Evolutionary conservation across 2,329 filamentous ascomycete genomes (phyloP).

Genomic region (Colletotrichum orbiculare): DNA sequence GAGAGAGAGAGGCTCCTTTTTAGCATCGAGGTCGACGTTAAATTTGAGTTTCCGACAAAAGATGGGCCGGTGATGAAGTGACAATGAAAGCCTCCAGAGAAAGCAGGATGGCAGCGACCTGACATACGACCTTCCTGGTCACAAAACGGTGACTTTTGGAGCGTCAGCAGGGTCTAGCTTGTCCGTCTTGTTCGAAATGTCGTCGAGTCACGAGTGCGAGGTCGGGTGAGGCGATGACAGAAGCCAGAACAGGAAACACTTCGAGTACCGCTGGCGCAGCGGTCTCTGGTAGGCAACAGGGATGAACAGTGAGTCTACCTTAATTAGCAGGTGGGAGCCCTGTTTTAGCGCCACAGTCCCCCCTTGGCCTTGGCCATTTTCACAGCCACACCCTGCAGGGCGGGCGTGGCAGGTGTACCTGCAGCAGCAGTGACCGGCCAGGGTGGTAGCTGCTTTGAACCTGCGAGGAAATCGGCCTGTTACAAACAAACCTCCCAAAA

Average conservation of each 20-base stretch:
- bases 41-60: constrained; percentile 23
- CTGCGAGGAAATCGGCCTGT: background rate
- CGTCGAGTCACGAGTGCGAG: constrained; percentile 32
- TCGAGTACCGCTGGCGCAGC: constrained; percentile 21
- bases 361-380: background rate
- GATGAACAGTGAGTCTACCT: constrained; percentile 7
- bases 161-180: constrained; percentile 15
- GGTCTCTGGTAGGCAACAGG: constrained; percentile 33
- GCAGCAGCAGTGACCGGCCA: no score
- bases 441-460: no score
- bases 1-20: no score
- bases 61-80: background rate
- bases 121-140: constrained; percentile 15
- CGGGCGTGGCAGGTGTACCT: no score
- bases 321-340: background rate
- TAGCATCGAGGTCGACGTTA: constrained; percentile 6
- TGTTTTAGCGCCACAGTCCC: constrained; percentile 26
- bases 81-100: background rate
- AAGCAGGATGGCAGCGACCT: constrained; percentile 3
- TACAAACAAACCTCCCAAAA: background rate
- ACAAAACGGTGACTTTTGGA: constrained; percentile 11
- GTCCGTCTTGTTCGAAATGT: constrained; percentile 20
- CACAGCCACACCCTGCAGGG: constrained; percentile 16
- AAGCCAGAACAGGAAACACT: constrained; percentile 30
- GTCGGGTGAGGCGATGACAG: constrained; percentile 31